Conservation (phyloP, 2,329 filamentous ascomycete species). For the Aureobasidium musti region DNA sequence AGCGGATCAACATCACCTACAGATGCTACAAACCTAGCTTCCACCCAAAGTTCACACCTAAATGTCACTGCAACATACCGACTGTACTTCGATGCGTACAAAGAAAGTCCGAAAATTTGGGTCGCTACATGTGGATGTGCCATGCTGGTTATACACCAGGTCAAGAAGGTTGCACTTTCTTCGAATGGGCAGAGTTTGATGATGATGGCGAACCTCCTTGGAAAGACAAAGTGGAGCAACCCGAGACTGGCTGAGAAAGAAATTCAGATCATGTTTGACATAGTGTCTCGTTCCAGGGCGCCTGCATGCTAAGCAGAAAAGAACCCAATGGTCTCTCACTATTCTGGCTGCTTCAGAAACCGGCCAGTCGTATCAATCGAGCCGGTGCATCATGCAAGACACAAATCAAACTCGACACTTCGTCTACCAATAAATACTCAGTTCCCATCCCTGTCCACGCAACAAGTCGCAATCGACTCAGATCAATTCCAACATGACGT, state of each 20-base stretch:
- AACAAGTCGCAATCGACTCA: not conserved
- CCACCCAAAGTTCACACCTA: constrained; percentile 75
- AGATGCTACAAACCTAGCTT: constrained; percentile 77
- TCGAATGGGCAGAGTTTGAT: constrained; percentile 84
- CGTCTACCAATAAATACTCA: not conserved
- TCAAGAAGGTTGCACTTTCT: constrained; percentile 68
- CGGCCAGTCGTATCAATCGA: not conserved
- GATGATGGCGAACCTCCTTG: constrained; percentile 80
- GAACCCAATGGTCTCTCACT: not conserved
- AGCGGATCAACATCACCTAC: constrained; percentile 91
- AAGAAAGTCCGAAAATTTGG: constrained; percentile 71
- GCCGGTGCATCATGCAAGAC: not conserved
- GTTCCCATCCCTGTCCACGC: not conserved
- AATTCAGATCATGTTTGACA: not conserved
- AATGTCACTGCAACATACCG: constrained; percentile 72
- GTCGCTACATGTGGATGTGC: constrained; percentile 94
- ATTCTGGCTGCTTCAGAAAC: not conserved
- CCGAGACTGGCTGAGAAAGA: not conserved
- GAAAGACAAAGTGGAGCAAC: constrained; percentile 37
- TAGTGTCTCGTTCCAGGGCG: not conserved
- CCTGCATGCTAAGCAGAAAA: not conserved
- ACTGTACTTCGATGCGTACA: constrained; percentile 75
- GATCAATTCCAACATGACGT: not conserved
- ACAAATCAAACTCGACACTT: not conserved
- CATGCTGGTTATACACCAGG: constrained; percentile 71